phyloP scores from a whole-genome alignment of 2,329 filamentous ascomycete species.

The Botryotinia convoluta region DNA sequence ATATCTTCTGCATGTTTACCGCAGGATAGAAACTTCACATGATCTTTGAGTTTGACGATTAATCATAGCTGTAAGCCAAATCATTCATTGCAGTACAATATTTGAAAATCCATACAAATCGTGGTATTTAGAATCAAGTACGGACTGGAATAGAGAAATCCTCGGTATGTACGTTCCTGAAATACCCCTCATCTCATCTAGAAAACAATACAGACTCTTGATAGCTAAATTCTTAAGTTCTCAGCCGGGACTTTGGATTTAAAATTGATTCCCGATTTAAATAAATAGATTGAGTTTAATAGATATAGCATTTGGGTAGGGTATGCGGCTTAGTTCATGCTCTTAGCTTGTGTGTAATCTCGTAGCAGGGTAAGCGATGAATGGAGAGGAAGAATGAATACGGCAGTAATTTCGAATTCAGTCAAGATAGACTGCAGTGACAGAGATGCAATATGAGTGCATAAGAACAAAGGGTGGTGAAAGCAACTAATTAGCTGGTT shows the following conservation, averaged over 20 bases:
- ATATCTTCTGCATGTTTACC: background rate
- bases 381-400: background rate
- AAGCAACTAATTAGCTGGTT: background rate
- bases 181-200: background rate
- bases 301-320: background rate
- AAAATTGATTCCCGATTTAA: background rate
- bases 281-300: background rate
- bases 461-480: background rate
- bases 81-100: background rate
- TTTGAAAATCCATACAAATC: background rate
- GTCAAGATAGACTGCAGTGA: background rate
- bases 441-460: background rate
- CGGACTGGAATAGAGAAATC: background rate
- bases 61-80: background rate
- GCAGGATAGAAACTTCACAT: background rate
- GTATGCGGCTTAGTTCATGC: background rate
- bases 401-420: background rate
- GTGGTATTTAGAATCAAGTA: background rate
- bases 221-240: background rate
- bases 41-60: background rate
- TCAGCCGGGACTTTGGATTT: background rate
- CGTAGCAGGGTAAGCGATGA: background rate
- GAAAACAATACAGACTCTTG: background rate
- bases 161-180: background rate
- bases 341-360: background rate